Percentiles rank a stretch among this genome's conserved stretches.
These are phyloP conservation scores for Domatiomyces catenatus DNA, from an alignment of 2,329 filamentous ascomycete species.

Conservation along the genomic window DNA sequence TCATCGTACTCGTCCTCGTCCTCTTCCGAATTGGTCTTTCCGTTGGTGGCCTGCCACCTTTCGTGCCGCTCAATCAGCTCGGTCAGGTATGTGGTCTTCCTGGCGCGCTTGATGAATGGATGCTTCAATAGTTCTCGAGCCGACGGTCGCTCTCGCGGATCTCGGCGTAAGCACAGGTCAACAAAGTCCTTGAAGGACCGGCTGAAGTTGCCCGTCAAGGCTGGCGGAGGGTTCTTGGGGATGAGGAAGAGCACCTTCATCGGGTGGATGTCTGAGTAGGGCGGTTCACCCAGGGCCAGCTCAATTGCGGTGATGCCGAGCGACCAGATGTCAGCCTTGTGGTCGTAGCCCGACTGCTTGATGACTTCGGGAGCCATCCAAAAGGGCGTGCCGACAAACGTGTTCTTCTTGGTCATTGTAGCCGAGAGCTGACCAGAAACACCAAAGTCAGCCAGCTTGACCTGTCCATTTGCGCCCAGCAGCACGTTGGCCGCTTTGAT, in stretches of 20 bases:
- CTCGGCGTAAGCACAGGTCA: constrained; percentile 68
- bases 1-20: constrained; percentile 38
- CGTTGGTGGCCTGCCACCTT: constrained; percentile 71
- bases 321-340: constrained; percentile 97
- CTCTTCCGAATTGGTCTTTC: constrained; percentile 53
- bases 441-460: constrained; percentile 93
- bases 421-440: constrained; percentile 91
- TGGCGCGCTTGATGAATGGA: constrained; percentile 77
- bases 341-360: constrained; percentile 93
- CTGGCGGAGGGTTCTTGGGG: constrained; percentile 79
- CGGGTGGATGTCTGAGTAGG: constrained; percentile 89
- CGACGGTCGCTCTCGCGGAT: constrained; percentile 74
- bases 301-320: constrained; percentile 88
- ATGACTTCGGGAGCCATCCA: constrained; percentile 99
- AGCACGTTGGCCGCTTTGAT: constrained; percentile 96
- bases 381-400: constrained; percentile 93
- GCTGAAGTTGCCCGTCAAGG: constrained; percentile 65
- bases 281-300: constrained; percentile 78
- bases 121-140: constrained; percentile 79
- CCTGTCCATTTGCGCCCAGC: constrained; percentile 76
- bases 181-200: constrained; percentile 74
- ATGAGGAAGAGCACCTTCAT: constrained; percentile 98
- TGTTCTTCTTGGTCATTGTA: constrained; percentile 99
- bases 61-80: constrained; percentile 86
- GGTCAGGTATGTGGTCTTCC: constrained; percentile 90